phyloP scores from a whole-genome alignment of 345 rosid species.

The Citrus medica region DNA sequence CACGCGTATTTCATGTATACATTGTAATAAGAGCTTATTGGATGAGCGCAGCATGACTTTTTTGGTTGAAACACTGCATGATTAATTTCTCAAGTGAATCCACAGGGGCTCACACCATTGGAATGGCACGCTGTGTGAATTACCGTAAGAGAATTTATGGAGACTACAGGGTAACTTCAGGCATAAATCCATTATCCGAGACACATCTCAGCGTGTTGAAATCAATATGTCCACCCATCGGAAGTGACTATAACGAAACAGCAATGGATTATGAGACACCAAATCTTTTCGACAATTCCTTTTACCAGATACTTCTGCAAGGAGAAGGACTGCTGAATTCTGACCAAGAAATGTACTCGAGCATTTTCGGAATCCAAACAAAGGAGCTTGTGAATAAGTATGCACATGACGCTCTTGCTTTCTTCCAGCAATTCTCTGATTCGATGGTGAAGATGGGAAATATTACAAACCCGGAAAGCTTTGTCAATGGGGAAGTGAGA shows the following conservation, averaged over 20 bases:
- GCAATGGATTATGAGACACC: constrained; percentile 80
- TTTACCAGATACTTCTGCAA: constrained; percentile 45
- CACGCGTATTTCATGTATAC: too few relatives aligned
- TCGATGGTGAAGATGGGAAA: constrained; percentile 95
- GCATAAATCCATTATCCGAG: constrained; percentile 29
- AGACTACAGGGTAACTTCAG: constrained; percentile 48
- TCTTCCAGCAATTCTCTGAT: constrained; percentile 75
- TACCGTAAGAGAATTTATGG: constrained; percentile 65
- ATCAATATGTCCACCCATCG: constrained; percentile 50
- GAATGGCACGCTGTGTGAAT: constrained; percentile 74
- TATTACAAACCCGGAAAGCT: constrained; percentile 57
- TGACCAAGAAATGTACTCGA: constrained; percentile 82
- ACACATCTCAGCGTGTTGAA: constrained; percentile 36
- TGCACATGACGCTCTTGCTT: constrained; percentile 56
- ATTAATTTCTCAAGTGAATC: background rate
- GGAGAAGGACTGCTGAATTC: constrained; percentile 74
- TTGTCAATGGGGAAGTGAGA: constrained; percentile 71
- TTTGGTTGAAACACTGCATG: background rate
- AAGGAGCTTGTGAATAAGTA: constrained; percentile 54
- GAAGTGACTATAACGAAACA: constrained; percentile 51
- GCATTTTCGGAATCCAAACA: constrained; percentile 56
- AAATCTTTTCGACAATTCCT: constrained; percentile 67
- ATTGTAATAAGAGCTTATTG: too few relatives aligned
- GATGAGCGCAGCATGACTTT: too few relatives aligned
- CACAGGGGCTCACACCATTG: constrained; percentile 86